Base-by-base conservation (phyloP, 176 grass and related monocot genomes). In the Stipa capillata region DNA sequence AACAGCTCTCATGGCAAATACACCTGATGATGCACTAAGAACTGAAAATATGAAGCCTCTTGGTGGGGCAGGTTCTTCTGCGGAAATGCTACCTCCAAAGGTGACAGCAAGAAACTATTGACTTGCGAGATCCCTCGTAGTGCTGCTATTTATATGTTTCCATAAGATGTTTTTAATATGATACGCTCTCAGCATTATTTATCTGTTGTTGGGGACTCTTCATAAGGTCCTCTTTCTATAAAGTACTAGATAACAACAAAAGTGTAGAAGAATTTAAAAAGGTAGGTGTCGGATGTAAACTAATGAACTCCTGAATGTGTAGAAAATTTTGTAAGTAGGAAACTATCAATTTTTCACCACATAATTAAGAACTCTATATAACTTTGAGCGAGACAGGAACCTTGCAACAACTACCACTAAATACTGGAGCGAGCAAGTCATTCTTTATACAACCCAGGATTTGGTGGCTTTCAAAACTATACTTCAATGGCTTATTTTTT, bases 41-140 rank as follows among this genome's bases (percentile, higher is more conserved):
- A 8, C 8, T 68, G 73, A 57, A 75, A 76, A 67, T 27, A 58
- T 44, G 15, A 69, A 69, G 20, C 63, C 82, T 47, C 16, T 77
- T 84, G 52, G 1, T 51, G 52, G 36, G n/a, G 32, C 40, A 78
- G 52, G 17, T 78, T 85, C 32, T 3, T 51, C 74, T 18, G 7
- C 10, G 35, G 64, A 57, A 58, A 11, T 9, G 0, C 41, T 31
- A 70, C 36, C 42, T 70, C 35, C n/a, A 50, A 61, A 60, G 82
- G 62, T 78, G 60, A 50, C 15, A 28, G 3, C 37, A 65, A 65
- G 13, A 58, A 79, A 50, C 41, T 82, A 62, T 28, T 81, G 48
- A 55, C 23, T 48, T 48, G 13, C 43, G 51, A 43, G 25, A 63
- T 73, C 31, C 69, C 32, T 82, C n/a, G 7, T 27, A 61, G 41